Evolutionary conservation across 768 basidiomycete genomes (phyloP).

Genomic region (Termitomyces sp.): DNA sequence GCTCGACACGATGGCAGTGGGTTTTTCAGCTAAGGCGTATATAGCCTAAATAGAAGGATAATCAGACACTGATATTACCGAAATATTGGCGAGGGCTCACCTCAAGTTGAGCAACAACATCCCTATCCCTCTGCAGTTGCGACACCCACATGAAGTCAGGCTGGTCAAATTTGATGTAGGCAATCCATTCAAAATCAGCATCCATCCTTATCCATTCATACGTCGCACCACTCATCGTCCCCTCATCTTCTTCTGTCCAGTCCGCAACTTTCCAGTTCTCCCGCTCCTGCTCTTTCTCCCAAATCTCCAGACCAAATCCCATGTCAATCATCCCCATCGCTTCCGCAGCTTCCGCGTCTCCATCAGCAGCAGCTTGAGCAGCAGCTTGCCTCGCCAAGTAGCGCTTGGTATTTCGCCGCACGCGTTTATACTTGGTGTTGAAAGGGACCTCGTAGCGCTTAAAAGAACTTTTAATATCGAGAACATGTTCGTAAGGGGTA

Average conservation of each 20-base stretch:
- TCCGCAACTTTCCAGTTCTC: conserved; percentile 96
- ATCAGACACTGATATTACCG: not conserved
- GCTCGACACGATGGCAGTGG: conserved; percentile 82
- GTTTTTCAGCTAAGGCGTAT: conserved; percentile 73
- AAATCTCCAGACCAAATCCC: conserved; percentile 88
- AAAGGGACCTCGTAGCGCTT: conserved; percentile 98
- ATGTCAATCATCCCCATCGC: conserved; percentile 93
- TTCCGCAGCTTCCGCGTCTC: conserved; percentile 87
- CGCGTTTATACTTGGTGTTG: conserved; percentile 97
- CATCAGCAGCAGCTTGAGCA: conserved; percentile 88
- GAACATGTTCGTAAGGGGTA: conserved; percentile 96
- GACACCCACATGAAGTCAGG: conserved; percentile 99
- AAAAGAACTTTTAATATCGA: conserved; percentile 81
- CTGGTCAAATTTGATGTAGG: conserved; percentile 87
- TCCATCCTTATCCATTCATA: conserved; percentile 99
- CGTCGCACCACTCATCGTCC: conserved; percentile 88
- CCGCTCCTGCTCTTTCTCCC: conserved; percentile 92
- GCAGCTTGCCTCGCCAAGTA: conserved; percentile 91
- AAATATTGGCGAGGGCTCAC: conserved; percentile 35
- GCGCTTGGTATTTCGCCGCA: conserved; percentile 94
- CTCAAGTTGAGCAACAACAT: conserved; percentile 96
- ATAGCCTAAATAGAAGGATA: conserved; percentile 61
- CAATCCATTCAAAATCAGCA: conserved; percentile 99
- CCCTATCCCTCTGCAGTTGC: conserved; percentile 90
- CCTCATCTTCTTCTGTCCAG: conserved; percentile 97